Evolutionary conservation across 2,329 filamentous ascomycete species (phyloP), one percentile per base, ranked within the genome.

Genomic region (Phialemoniopsis sp.): DNA sequence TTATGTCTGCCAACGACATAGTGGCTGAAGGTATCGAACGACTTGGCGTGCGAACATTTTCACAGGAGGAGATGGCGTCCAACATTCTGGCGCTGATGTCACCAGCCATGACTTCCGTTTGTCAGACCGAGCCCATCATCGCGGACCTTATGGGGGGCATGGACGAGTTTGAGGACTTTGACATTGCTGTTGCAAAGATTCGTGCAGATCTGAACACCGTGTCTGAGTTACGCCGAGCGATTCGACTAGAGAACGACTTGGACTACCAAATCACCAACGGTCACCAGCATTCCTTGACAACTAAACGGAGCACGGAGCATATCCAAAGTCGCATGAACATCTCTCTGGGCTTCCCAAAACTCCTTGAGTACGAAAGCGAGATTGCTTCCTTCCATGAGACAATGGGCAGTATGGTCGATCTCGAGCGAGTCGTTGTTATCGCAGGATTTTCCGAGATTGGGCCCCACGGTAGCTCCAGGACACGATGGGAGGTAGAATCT

Each of bases 1-100:
- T 18, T 10, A 98, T 98, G 91, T 87, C 86, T 50, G 90, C 87
- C 57, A 97, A 97, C 76, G 97, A 98, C 65, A 82, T 97, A 53
- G 90, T 97, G 49, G 93, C 93, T 29, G 91, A 97, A 63, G 93
- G 91, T 44, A 26, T 26, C 21, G 50, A 53, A n/a, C 26, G 35
- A 12, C 42, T 52, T 2, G 63, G 59, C 5, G 49, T 66, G 12
- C 43, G 46, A n/a, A 69, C 65, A 0, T 69, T 67, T 39, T 62
- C 64, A 0, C 51, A 55, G 4, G 39, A 48, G 2, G 64, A 69
- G 42, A 69, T 69, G 67, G 66, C 64, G 2, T 51, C 52, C 31
- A 55, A 64, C 43, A 61, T 70, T 16, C 47, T 63, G 12, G 55
- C 46, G 3, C 50, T 69, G 9, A 49, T 53, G 54, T 49, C 46